Percentiles rank a stretch among this genome's conserved stretches.
phyloP scores from a whole-genome alignment of 108 stramenopile species.

The Nitzschia inconspicua region DNA sequence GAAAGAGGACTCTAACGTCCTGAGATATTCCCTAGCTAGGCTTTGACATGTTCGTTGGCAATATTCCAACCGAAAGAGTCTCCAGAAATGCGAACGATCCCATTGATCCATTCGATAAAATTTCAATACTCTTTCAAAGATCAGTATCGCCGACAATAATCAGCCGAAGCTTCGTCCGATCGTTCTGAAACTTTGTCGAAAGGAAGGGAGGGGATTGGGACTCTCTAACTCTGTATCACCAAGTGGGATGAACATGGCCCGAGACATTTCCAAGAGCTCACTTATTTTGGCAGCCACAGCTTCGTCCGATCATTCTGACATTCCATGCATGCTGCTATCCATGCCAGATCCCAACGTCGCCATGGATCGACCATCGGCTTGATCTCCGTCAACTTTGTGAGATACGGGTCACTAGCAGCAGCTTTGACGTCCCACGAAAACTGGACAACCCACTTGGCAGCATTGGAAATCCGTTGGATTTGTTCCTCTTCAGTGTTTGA shows the following conservation, averaged over 20 bases:
- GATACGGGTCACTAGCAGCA: too few species aligned
- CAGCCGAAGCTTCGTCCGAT: not conserved
- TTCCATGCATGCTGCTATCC: too few species aligned
- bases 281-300: slow-evolving; percentile 48
- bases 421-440: slow-evolving; percentile 84
- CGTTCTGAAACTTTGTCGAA: slow-evolving; percentile 20
- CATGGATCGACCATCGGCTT: too few species aligned
- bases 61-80: slow-evolving; percentile 72
- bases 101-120: too few species aligned
- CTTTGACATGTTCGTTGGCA: slow-evolving; percentile 59
- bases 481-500: slow-evolving; percentile 15
- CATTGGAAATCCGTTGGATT: slow-evolving; percentile 29
- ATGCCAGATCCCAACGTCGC: too few species aligned
- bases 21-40: slow-evolving; percentile 62
- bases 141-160: too few species aligned
- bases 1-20: slow-evolving; percentile 70
- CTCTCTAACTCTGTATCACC: slow-evolving; percentile 42
- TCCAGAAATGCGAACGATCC: slow-evolving; percentile 69
- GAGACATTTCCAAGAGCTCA: slow-evolving; percentile 71
- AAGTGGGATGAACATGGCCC: slow-evolving; percentile 53
- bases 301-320: slow-evolving; percentile 26
- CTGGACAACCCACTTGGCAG: slow-evolving; percentile 61
- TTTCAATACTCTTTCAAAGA: too few species aligned
- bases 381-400: too few species aligned
- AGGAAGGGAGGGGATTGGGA: slow-evolving; percentile 45